Evolutionary conservation across 768 basidiomycete genomes (phyloP).

Genomic region (Guyanaporus albipodus): DNA sequence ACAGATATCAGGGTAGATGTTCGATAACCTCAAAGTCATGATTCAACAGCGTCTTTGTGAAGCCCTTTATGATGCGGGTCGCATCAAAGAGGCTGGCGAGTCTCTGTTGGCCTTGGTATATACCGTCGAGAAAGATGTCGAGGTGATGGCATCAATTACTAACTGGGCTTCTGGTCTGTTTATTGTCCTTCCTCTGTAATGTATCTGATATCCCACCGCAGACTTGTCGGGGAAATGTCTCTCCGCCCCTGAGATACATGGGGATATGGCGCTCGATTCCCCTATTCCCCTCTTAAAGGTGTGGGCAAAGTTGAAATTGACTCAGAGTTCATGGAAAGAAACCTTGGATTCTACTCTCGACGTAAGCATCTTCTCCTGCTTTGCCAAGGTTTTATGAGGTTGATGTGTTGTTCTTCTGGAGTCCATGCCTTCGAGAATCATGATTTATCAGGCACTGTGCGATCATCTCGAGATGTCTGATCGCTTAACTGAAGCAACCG

Average conservation of each 20-base stretch:
- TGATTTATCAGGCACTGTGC: background rate
- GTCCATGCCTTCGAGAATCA: background rate
- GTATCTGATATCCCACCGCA: background rate
- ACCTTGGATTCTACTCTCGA: background rate
- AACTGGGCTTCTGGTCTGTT: background rate
- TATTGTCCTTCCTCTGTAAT: background rate
- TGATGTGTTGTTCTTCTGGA: background rate
- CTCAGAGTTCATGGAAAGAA: background rate
- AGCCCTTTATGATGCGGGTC: background rate
- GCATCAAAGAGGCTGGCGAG: background rate
- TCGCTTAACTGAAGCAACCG: background rate
- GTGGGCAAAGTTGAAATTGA: background rate
- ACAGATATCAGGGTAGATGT: background rate
- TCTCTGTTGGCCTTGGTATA: background rate
- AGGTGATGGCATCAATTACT: background rate
- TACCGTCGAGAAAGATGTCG: background rate
- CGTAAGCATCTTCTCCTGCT: background rate
- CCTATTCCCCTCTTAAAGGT: background rate
- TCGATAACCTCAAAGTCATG: background rate
- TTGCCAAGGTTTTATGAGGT: background rate
- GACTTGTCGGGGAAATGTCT: background rate
- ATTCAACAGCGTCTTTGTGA: background rate
- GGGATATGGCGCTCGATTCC: background rate
- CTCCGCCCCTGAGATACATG: background rate
- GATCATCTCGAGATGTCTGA: background rate